Evolutionary conservation across 1,284 basidiomycete genomes (phyloP).

Genomic region (Ceratobasidium sp.): DNA sequence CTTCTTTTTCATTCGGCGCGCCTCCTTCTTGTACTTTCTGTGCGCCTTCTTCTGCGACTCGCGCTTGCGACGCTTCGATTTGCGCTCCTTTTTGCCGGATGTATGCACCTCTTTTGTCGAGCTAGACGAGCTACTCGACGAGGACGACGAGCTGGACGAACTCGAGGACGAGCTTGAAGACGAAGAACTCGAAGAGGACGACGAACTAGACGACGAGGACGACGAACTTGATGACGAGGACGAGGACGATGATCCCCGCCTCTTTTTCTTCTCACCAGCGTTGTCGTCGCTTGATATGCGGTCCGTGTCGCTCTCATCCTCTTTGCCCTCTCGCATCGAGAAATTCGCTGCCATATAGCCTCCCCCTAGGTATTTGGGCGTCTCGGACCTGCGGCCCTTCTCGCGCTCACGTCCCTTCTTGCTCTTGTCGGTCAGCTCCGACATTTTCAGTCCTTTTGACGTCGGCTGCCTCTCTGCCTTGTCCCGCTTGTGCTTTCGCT

Average conservation of each 20-base stretch:
- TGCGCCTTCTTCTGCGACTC: background rate
- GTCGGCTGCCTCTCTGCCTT: background rate
- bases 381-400: background rate
- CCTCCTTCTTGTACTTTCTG: background rate
- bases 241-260: background rate
- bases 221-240: background rate
- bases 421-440: background rate
- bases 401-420: background rate
- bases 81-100: background rate
- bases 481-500: background rate
- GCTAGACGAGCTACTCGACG: background rate
- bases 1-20: background rate
- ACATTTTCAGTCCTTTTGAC: background rate
- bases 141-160: background rate
- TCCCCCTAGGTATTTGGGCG: background rate
- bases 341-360: background rate
- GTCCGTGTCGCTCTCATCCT: background rate
- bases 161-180: background rate
- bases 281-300: background rate
- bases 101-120: background rate
- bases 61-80: background rate
- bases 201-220: background rate
- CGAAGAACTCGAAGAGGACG: background rate
- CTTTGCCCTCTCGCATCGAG: background rate
- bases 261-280: background rate